Base-by-base conservation (phyloP, 306 rosid genomes). In the Glycyrrhiza uralensis region DNA sequence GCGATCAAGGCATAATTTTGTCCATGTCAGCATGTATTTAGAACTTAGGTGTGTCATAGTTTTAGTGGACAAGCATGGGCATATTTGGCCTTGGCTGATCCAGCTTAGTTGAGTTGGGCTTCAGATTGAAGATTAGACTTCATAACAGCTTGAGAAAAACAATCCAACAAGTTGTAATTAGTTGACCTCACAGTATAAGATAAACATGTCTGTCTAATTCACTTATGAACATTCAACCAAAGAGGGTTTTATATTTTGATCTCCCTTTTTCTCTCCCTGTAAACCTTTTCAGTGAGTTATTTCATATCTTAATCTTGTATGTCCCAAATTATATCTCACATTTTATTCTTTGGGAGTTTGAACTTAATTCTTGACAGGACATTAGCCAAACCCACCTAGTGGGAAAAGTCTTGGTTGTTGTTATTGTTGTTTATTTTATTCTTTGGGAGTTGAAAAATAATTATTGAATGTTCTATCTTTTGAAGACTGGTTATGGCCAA, bases 401-500 rank as follows among this genome's bases (percentile, higher is more conserved):
- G 39, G 6, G 13, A 29, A 14, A 23, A 7, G 30, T 10, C n/a
- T 57, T 4, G 1, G 8, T 32, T 32, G 8, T 28, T 28, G 5
- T 10, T n/a, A n/a, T n/a, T 3, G 64, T 17, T 59, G 38, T 71
- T 18, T 62, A 29, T 65, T 28, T 57, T 66, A 30, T 36, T 73
- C 71, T 66, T 24, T 10, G 24, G 4, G 71, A 66, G 41, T 71
- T 64, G 24, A 62, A 64, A 46, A 29, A 2, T 26, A 32, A 33
- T 36, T 57, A 15, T 14, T 15, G 28, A 57, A 59, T 44, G 49
- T 18, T 46, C n/a, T 73, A 32, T 57, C 19, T 28, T 46, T 46
- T n/a, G 24, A 26, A 15, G 50, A 55, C 52, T 79, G 76, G 46
- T 55, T 58, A 23, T 80, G 64, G 54, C 7, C 51, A 62, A 17